Percentiles rank a stretch among this genome's conserved stretches.
These are phyloP conservation scores for Pseudogymnoascus sp. DNA, from an alignment of 2,329 filamentous ascomycete genomes.

Conservation along the genomic window DNA sequence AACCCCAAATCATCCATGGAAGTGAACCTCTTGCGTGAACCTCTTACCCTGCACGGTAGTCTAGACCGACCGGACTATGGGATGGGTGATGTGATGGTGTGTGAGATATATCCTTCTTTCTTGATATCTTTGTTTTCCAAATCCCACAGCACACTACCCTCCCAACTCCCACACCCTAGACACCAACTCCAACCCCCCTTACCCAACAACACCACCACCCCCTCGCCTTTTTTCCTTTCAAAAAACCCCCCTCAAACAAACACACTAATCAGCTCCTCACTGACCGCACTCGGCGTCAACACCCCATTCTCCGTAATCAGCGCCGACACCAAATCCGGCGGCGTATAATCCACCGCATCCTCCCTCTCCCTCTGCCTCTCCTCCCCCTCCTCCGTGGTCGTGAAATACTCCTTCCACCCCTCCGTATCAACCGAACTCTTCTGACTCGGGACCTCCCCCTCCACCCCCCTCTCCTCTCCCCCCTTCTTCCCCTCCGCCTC, in stretches of 20 bases:
- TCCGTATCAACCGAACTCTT: slow-evolving; percentile 4
- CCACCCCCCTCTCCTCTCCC: slow-evolving; percentile 22
- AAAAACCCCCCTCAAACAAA: slow-evolving; percentile 20
- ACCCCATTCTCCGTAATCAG: slow-evolving; percentile 71
- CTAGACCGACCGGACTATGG: background rate
- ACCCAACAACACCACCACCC: too few species aligned
- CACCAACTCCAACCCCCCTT: background rate
- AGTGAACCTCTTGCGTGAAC: background rate
- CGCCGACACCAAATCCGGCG: slow-evolving; percentile 59
- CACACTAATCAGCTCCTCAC: slow-evolving; percentile 53
- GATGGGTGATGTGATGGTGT: background rate
- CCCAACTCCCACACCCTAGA: background rate
- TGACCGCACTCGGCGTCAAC: slow-evolving; percentile 59
- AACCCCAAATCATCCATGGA: background rate
- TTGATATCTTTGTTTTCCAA: background rate
- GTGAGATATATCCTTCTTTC: background rate
- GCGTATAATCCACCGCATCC: slow-evolving; percentile 25
- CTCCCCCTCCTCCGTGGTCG: background rate
- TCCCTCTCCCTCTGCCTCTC: slow-evolving; percentile 13
- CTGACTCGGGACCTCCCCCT: background rate
- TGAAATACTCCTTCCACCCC: slow-evolving; percentile 19
- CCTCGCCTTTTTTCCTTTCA: background rate
- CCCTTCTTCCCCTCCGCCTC: slow-evolving; percentile 32
- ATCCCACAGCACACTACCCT: background rate
- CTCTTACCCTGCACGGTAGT: background rate